A percentile compares a stretch with the other conserved stretches of the same genome.
Conservation (phyloP, 805 yeast species). For the Metschnikowia santaceciliae region DNA sequence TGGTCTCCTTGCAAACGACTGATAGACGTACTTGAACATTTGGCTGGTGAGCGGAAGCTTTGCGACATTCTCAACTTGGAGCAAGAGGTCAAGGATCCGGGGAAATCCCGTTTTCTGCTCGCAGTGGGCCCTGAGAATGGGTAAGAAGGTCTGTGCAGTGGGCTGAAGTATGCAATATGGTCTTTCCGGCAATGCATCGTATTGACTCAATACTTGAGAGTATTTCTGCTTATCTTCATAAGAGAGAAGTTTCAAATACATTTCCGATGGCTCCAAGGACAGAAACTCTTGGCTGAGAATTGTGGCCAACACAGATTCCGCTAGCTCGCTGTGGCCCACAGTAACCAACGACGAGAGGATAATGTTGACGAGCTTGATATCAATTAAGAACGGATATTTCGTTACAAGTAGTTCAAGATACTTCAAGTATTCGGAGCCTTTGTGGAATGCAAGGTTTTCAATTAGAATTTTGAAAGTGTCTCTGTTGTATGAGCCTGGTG, state of each 20-base stretch:
- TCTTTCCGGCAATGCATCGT: constrained; percentile 15
- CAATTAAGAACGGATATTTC: constrained; percentile 9
- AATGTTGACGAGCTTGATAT: constrained; percentile 19
- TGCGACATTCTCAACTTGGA: constrained; percentile 18
- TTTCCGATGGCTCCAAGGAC: constrained; percentile 9
- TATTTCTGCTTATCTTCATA: constrained; percentile 21
- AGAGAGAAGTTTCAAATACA: constrained; percentile 21
- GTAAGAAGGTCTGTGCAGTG: constrained; percentile 24
- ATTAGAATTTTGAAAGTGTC: constrained; percentile 14
- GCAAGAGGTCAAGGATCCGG: constrained; percentile 14
- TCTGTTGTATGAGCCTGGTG: constrained; percentile 5
- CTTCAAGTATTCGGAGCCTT: neutral
- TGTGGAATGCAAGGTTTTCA: constrained; percentile 10
- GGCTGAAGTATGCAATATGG: constrained; percentile 19
- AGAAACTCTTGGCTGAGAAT: neutral
- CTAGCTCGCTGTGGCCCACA: constrained; percentile 9
- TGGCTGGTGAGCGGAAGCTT: constrained; percentile 32
- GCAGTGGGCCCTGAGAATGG: constrained; percentile 19
- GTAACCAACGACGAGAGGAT: constrained; percentile 17
- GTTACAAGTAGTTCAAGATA: constrained; percentile 3
- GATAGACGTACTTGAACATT: constrained; percentile 22
- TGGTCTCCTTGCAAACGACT: constrained; percentile 9
- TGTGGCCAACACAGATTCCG: constrained; percentile 11
- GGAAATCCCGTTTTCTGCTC: constrained; percentile 9
- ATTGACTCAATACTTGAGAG: constrained; percentile 12